These are phyloP conservation scores for Entrophospora sp. DNA, from an alignment of 192 early-diverging fungal genomes.

Conservation along the genomic window DNA sequence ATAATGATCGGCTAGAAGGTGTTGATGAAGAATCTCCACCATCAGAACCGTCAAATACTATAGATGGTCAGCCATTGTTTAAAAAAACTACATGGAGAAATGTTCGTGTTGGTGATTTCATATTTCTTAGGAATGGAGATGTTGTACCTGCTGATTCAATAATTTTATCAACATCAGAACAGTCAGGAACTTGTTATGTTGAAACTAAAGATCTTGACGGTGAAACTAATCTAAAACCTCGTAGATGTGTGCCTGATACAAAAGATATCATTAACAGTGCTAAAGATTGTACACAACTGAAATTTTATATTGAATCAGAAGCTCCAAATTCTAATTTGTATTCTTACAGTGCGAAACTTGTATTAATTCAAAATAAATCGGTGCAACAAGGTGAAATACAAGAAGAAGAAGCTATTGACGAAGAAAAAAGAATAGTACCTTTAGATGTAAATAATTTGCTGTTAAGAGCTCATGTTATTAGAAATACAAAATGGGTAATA, in stretches of 20 bases:
- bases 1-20: background rate
- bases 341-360: constrained; percentile 65
- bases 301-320: constrained; percentile 63
- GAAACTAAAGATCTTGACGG: constrained; percentile 95
- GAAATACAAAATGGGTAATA: constrained; percentile 86
- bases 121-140: constrained; percentile 73
- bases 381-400: background rate
- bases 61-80: constrained; percentile 30
- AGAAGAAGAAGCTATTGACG: too few species aligned
- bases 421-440: constrained; percentile 40
- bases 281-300: constrained; percentile 59
- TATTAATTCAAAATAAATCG: constrained; percentile 27
- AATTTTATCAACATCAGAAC: constrained; percentile 68
- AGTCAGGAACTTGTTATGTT: constrained; percentile 68
- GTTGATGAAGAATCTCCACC: background rate
- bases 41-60: background rate
- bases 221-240: constrained; percentile 93
- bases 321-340: constrained; percentile 70
- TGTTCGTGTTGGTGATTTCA: constrained; percentile 78
- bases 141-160: constrained; percentile 76
- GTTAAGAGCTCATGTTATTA: constrained; percentile 75
- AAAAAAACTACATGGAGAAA: constrained; percentile 55
- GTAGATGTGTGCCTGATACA: constrained; percentile 57
- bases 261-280: constrained; percentile 57
- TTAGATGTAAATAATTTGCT: constrained; percentile 71